These are phyloP conservation scores for Piedraia hortae DNA, from an alignment of 2,329 filamentous ascomycete species.

Conservation along the genomic window DNA sequence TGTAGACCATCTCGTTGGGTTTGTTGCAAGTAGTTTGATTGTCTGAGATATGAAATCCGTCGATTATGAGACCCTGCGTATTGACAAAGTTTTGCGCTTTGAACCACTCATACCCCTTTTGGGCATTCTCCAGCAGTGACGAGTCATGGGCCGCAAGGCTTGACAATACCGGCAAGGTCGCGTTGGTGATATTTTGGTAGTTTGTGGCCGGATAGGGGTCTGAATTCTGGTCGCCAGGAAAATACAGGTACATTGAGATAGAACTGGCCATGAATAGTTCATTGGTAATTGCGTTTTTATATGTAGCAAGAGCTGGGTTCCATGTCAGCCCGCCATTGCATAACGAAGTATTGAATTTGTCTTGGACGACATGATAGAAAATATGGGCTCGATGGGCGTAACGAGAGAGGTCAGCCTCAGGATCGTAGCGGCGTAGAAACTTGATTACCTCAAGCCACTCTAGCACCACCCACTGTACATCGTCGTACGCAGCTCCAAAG, in stretches of 20 bases:
- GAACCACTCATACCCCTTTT: conserved; percentile 61
- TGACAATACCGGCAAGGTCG: conserved; percentile 19
- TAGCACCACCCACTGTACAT: conserved; percentile 12
- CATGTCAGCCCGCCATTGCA: conserved; percentile 79
- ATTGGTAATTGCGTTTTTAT: conserved; percentile 95
- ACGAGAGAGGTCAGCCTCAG: conserved; percentile 30
- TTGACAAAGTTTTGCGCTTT: conserved; percentile 58
- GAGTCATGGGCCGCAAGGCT: conserved; percentile 7
- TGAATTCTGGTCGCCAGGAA: conserved; percentile 50
- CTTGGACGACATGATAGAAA: conserved; percentile 61
- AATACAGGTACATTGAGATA: conserved; percentile 72
- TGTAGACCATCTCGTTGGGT: conserved; percentile 72
- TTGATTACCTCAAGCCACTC: conserved; percentile 12
- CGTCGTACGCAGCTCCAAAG: conserved; percentile 11
- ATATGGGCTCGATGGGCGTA: conserved; percentile 64
- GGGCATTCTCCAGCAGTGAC: conserved; percentile 42
- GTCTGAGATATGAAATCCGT: conserved; percentile 64
- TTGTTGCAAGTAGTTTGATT: conserved; percentile 33
- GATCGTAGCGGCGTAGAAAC: conserved; percentile 9
- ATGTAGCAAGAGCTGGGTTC: conserved; percentile 55
- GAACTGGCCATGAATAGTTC: conserved; percentile 70
- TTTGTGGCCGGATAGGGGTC: conserved; percentile 11
- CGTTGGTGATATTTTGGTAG: conserved; percentile 11
- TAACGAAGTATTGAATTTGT: conserved; percentile 56
- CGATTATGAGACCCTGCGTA: conserved; percentile 43